Evolutionary conservation across 345 rosid species (phyloP), one percentile per base, ranked within the genome.

Genomic region (Aurinia saxatilis): DNA sequence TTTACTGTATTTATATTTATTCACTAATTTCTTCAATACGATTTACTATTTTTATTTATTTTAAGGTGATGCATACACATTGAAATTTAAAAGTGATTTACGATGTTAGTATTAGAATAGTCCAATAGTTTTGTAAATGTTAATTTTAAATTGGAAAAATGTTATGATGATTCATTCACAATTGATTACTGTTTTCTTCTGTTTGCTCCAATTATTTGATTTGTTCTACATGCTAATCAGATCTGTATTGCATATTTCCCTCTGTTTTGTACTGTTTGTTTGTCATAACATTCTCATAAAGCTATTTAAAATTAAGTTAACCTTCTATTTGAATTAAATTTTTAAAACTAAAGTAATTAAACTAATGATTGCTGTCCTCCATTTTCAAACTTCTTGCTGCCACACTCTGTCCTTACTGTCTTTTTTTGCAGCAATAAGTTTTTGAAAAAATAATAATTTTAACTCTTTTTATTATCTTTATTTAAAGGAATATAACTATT

Each of bases 281-380:
- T 36, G 50, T 39, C 50, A 66, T 6, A 27, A 38, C 57, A 66
- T 27, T 27, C 4, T 17, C 16, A 2, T 17, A 38, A 58, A 67
- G 50, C 52, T 2, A 52, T 19, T 21, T 21, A 19, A 42, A 65
- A 3, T 45, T 45, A 9, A 54, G 18, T 21, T 7, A n/a, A n/a
- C n/a, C 45, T 16, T 10, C 31, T 30, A 34, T 42, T 44, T 42
- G 66, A 51, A 51, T 44, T 60, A 47, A 66, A 13, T 33, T 59
- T 25, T 38, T 1, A 7, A 41, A 60, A 8, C 5, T 9, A 46
- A 66, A 60, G 54, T 49, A 71, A 65, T 65, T 57, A 71, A 71
- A 71, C 66, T 71, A 57, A 71, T 71, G 75, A 71, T 71, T 71
- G 75, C 14, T 65, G 75, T 71, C 75, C 75, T 71, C 71, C 56